Evolutionary conservation across 2,329 filamentous ascomycete genomes (phyloP).

Genomic region (Trichothecium sympodiale): DNA sequence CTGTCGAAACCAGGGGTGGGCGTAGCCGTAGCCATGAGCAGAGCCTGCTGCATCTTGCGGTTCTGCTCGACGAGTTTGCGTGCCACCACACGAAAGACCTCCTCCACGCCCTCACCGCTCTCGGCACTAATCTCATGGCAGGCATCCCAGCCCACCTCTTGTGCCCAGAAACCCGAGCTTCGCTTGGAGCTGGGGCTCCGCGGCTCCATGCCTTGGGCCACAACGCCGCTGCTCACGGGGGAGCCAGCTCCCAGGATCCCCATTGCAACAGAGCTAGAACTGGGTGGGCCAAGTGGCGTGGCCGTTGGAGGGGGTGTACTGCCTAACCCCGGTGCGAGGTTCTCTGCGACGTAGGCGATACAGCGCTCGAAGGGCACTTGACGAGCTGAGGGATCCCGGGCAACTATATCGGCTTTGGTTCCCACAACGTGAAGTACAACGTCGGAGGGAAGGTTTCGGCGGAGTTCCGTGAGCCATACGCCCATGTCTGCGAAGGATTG

Average conservation of each 20-base stretch:
- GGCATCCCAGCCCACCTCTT: conserved; percentile 91
- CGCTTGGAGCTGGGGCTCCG: conserved; percentile 52
- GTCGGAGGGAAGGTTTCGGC: conserved; percentile 64
- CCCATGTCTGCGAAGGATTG: conserved; percentile 86
- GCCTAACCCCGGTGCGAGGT: conserved; percentile 62
- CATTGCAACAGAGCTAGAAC: conserved; percentile 13
- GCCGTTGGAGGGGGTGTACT: conserved; percentile 56
- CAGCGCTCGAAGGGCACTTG: conserved; percentile 91
- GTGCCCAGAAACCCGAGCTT: conserved; percentile 75
- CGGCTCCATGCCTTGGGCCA: conserved; percentile 28
- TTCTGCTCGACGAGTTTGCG: conserved; percentile 54
- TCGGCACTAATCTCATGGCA: conserved; percentile 95
- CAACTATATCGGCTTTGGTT: conserved; percentile 85
- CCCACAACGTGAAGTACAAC: conserved; percentile 91
- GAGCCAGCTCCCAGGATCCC: conserved; percentile 6
- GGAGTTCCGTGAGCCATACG: conserved; percentile 76
- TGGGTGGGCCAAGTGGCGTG: conserved; percentile 11
- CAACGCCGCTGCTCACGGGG: conserved; percentile 8
- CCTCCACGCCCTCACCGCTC: conserved; percentile 89
- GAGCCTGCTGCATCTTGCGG: conserved; percentile 49
- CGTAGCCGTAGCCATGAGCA: conserved; percentile 42
- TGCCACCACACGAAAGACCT: conserved; percentile 71
- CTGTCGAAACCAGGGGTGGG: conserved; percentile 34
- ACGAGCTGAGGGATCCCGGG: conserved; percentile 65
- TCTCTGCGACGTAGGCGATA: conserved; percentile 90